Percentiles rank a stretch among this genome's conserved stretches.
Conservation (phyloP, 768 basidiomycete species). For the Tubosaeta sp. region DNA sequence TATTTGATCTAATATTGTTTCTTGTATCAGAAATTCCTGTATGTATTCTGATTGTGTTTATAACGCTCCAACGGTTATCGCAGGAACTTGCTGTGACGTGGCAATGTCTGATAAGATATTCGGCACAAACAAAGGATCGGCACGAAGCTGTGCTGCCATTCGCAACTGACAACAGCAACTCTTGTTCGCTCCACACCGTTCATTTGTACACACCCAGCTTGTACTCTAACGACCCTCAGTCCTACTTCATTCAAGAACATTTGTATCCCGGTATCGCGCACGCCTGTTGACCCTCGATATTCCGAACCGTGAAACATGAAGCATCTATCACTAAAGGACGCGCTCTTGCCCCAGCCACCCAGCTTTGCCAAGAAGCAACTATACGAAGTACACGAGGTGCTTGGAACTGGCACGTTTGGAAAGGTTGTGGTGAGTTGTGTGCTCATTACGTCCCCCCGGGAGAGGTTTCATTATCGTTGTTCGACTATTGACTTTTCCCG, state of each 20-base stretch:
- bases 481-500: background rate
- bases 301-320: constrained; percentile 20
- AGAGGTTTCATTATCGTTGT: background rate
- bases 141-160: constrained; percentile 14
- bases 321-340: constrained; percentile 45
- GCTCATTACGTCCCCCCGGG: constrained; percentile 4
- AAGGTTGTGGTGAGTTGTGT: constrained; percentile 68
- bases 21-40: background rate
- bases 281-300: background rate
- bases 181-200: background rate
- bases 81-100: background rate
- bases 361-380: constrained; percentile 84
- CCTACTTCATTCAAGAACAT: background rate
- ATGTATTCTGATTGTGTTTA: background rate
- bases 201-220: background rate
- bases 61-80: background rate
- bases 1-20: background rate
- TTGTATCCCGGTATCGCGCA: background rate
- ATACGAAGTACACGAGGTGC: constrained; percentile 66
- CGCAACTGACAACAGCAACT: background rate
- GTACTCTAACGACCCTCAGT: background rate
- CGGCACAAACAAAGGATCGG: background rate
- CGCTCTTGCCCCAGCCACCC: constrained; percentile 75
- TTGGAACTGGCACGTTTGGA: constrained; percentile 87
- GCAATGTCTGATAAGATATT: constrained; percentile 20